Evolutionary conservation across 176 grass and related monocot species (phyloP).

Genomic region (Tillandsia fasciculata): DNA sequence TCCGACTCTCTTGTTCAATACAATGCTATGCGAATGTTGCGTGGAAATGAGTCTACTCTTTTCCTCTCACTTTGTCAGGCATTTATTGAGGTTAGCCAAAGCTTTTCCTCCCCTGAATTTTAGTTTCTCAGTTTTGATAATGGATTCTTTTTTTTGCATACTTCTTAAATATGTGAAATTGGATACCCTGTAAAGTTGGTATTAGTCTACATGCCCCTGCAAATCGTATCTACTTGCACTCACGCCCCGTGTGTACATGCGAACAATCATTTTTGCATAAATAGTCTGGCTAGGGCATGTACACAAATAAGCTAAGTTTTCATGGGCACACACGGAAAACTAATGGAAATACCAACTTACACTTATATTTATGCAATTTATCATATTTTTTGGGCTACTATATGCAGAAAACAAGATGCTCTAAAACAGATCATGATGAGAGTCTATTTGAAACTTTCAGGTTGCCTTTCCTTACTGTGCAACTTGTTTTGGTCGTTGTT

Average conservation of each 20-base stretch:
- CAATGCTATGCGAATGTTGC: conserved; percentile 86
- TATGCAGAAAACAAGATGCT: background rate
- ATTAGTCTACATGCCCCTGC: background rate
- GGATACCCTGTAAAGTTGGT: background rate
- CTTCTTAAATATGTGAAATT: conserved; percentile 4
- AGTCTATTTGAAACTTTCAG: conserved; percentile 19
- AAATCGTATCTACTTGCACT: background rate
- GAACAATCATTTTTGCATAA: too few species aligned
- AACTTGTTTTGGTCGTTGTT: conserved; percentile 82
- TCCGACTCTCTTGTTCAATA: conserved; percentile 92
- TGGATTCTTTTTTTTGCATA: background rate
- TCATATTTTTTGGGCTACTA: too few species aligned
- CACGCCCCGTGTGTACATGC: too few species aligned
- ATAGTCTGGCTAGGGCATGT: too few species aligned
- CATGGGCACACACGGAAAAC: too few species aligned
- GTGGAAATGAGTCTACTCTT: conserved; percentile 78
- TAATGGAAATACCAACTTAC: too few species aligned
- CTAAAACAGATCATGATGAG: background rate
- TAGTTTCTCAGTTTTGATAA: background rate
- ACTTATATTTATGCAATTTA: too few species aligned
- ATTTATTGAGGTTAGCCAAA: conserved; percentile 68
- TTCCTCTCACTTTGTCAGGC: conserved; percentile 85
- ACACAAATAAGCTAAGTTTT: too few species aligned
- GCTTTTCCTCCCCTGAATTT: conserved; percentile 4
- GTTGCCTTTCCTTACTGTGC: conserved; percentile 65